Percentiles rank a stretch among this genome's conserved stretches.
Evolutionary conservation across 2,329 filamentous ascomycete species (phyloP).

Genomic region (Botrytis cinerea): DNA sequence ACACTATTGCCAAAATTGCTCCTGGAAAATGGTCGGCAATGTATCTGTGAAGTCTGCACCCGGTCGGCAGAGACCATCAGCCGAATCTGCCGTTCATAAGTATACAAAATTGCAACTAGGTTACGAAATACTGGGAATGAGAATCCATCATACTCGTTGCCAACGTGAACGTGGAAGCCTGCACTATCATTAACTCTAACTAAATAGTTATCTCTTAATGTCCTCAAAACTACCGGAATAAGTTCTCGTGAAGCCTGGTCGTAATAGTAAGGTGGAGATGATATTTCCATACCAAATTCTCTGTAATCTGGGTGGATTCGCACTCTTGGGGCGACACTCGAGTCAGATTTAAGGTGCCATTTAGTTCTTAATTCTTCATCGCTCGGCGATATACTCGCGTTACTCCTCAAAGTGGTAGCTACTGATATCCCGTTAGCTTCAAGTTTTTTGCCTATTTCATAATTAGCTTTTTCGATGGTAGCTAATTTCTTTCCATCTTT

Average conservation of each 20-base stretch:
- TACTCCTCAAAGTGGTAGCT: too few species aligned
- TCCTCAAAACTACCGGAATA: slow-evolving; percentile 22
- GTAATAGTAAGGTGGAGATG: slow-evolving; percentile 19
- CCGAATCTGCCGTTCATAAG: slow-evolving; percentile 37
- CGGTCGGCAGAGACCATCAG: background rate
- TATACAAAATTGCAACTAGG: slow-evolving; percentile 35
- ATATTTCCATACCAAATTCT: slow-evolving; percentile 11
- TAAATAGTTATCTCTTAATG: slow-evolving; percentile 28
- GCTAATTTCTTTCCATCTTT: background rate
- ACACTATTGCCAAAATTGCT: background rate
- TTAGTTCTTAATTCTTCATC: background rate
- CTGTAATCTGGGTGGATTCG: background rate
- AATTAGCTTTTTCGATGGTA: background rate
- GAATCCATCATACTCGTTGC: slow-evolving; percentile 35
- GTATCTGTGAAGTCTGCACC: background rate
- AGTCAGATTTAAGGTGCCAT: background rate
- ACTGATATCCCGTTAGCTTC: background rate
- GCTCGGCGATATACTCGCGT: background rate
- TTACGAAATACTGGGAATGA: slow-evolving; percentile 36
- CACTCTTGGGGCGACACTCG: background rate
- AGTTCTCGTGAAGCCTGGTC: background rate
- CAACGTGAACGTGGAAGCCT: slow-evolving; percentile 42
- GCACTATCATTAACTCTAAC: slow-evolving; percentile 34
- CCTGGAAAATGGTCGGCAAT: background rate
- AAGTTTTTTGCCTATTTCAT: background rate